A percentile compares a stretch with the other conserved stretches of the same genome.
phyloP scores from a whole-genome alignment of 768 basidiomycete genomes.

The Boletus sp. region DNA sequence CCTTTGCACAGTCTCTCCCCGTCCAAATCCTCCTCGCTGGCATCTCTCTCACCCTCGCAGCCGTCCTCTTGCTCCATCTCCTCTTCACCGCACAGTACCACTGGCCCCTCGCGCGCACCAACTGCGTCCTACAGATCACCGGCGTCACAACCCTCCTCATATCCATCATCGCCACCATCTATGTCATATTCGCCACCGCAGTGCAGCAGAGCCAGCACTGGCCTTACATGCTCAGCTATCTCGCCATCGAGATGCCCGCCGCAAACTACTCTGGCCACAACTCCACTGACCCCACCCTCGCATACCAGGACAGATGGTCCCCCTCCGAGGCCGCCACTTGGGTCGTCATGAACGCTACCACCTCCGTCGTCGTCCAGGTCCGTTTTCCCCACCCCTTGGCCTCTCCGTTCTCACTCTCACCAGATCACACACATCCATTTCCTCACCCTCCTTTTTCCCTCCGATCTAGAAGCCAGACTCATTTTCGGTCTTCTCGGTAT shows the following conservation, averaged over 20 bases:
- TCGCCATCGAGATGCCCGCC: conserved; percentile 66
- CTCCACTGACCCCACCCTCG: conserved; percentile 23
- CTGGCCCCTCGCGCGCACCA: conserved; percentile 88
- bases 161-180: conserved; percentile 73
- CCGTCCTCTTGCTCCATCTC: conserved; percentile 87
- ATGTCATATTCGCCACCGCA: conserved; percentile 64
- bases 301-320: conserved; percentile 51
- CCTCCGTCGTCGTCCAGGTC: conserved; percentile 84
- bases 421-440: conserved; percentile 98
- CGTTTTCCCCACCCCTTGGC: conserved; percentile 19
- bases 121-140: conserved; percentile 86
- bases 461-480: conserved; percentile 79
- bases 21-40: conserved; percentile 87
- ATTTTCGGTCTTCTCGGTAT: conserved; percentile 81
- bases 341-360: conserved; percentile 85
- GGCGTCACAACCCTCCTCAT: conserved; percentile 80
- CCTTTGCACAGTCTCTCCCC: conserved; percentile 85
- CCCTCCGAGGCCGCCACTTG: conserved; percentile 67
- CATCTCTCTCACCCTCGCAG: conserved; percentile 78
- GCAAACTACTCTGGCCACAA: conserved; percentile 12
- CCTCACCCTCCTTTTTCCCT: conserved; percentile 92
- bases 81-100: conserved; percentile 96
- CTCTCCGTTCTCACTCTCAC: background rate
- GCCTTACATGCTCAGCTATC: conserved; percentile 96
- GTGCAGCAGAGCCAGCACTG: conserved; percentile 66